phyloP scores from a whole-genome alignment of 495 filamentous ascomycete species.

The Neurospora pannonica region DNA sequence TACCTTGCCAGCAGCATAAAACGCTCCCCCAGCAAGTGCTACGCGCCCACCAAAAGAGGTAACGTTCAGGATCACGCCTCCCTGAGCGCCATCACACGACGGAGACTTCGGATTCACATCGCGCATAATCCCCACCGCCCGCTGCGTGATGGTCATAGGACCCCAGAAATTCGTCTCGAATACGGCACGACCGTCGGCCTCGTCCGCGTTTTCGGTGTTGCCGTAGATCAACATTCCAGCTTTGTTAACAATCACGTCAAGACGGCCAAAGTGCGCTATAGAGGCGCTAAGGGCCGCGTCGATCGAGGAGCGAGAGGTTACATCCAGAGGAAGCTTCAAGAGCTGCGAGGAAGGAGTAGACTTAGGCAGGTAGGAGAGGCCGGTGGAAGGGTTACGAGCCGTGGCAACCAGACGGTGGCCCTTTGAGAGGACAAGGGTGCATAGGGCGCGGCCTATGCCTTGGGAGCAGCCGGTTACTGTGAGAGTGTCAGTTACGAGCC shows the following conservation, averaged over 20 bases:
- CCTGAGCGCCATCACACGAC: constrained; percentile 14
- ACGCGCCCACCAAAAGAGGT: constrained; percentile 42
- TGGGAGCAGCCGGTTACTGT: constrained; percentile 43
- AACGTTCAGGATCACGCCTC: constrained; percentile 46
- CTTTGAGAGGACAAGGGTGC: constrained; percentile 25
- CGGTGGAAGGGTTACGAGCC: constrained; percentile 24
- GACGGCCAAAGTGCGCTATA: constrained; percentile 30
- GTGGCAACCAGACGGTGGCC: constrained; percentile 41
- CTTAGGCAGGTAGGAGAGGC: constrained; percentile 30
- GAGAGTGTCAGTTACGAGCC: neutral
- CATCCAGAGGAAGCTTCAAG: constrained; percentile 39
- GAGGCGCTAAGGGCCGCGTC: constrained; percentile 28
- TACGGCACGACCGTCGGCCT: constrained; percentile 28
- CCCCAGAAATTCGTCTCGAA: constrained; percentile 50
- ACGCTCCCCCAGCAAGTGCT: constrained; percentile 36
- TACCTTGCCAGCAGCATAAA: constrained; percentile 49
- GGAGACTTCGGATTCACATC: constrained; percentile 25
- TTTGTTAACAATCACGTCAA: constrained; percentile 51
- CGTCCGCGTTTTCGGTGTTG: constrained; percentile 35
- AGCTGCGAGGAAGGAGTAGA: constrained; percentile 12
- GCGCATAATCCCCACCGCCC: constrained; percentile 38
- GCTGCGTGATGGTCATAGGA: constrained; percentile 32
- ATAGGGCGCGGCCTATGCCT: constrained; percentile 38
- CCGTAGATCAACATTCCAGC: constrained; percentile 41
- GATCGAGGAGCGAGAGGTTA: constrained; percentile 31